phyloP scores from a whole-genome alignment of 345 rosid genomes.

The Ricinus communis region DNA sequence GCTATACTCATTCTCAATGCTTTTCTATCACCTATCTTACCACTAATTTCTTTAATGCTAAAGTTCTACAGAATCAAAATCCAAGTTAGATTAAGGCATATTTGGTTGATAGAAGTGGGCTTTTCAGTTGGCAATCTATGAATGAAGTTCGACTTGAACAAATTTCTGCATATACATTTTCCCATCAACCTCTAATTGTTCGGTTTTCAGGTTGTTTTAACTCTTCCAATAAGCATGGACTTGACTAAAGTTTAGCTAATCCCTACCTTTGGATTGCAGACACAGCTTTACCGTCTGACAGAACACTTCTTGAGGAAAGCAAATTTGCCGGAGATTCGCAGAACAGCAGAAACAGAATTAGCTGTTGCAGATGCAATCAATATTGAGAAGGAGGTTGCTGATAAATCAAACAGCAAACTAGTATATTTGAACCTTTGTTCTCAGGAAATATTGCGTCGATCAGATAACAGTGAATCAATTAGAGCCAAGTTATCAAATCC shows the following conservation, averaged over 20 bases:
- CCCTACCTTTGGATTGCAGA: constrained; percentile 46
- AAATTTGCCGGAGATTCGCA: constrained; percentile 59
- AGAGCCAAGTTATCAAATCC: constrained; percentile 38
- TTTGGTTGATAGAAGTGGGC: constrained; percentile 3
- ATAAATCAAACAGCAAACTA: constrained; percentile 80
- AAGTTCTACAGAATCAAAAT: background rate
- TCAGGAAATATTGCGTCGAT: constrained; percentile 64
- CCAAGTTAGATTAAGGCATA: background rate
- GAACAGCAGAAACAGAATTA: constrained; percentile 89
- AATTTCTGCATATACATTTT: background rate
- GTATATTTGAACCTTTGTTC: constrained; percentile 93
- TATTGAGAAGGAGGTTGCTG: constrained; percentile 76
- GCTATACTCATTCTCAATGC: background rate
- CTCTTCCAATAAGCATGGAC: background rate
- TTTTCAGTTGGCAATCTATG: background rate
- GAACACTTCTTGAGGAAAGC: constrained; percentile 77
- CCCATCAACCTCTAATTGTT: background rate
- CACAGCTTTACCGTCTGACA: constrained; percentile 79
- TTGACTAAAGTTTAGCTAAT: constrained; percentile 9
- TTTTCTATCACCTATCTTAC: background rate
- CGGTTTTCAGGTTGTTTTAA: background rate
- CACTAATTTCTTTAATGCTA: too few relatives aligned
- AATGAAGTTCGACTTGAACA: background rate
- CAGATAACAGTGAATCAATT: constrained; percentile 39
- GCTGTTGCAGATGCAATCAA: constrained; percentile 98